These are phyloP conservation scores for Cyberlindnera nakhonratchasimensis DNA, from an alignment of 805 yeast species.

Conservation along the genomic window DNA sequence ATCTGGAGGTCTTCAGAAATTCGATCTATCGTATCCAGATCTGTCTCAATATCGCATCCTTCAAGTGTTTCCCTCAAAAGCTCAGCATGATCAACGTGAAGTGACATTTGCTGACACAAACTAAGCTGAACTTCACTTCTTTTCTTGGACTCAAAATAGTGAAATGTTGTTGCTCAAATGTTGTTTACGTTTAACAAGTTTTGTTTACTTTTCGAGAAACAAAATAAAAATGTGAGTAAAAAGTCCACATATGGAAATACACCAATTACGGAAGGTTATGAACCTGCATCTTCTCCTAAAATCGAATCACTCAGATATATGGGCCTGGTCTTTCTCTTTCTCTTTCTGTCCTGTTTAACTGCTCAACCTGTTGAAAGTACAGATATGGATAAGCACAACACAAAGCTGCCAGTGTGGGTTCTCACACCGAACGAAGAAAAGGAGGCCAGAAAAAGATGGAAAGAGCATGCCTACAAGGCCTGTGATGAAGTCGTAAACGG, in stretches of 20 bases:
- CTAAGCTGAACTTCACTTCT: too few species aligned
- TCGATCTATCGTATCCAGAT: constrained; percentile 42
- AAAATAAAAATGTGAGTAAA: neutral
- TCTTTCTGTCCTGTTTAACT: neutral
- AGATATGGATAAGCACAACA: constrained; percentile 28
- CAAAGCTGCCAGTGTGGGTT: constrained; percentile 66
- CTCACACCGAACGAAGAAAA: constrained; percentile 75
- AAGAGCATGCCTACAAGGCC: constrained; percentile 56
- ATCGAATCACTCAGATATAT: too few species aligned
- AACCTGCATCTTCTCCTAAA: neutral
- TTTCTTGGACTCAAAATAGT: too few species aligned
- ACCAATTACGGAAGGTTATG: neutral
- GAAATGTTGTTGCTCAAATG: too few species aligned
- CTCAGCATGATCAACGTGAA: constrained; percentile 18
- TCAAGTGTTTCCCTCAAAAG: constrained; percentile 42
- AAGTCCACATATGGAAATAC: neutral
- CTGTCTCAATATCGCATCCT: constrained; percentile 50
- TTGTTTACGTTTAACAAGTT: neutral
- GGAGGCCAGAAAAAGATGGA: constrained; percentile 67
- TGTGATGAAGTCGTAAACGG: constrained; percentile 70
- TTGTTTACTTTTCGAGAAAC: constrained; percentile 2
- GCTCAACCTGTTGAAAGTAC: neutral
- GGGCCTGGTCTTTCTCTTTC: neutral
- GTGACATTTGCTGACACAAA: neutral
- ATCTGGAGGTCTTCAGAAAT: constrained; percentile 37